Percentiles rank a stretch among this genome's conserved stretches.
Evolutionary conservation across 148 eudicot genomes (phyloP).

Genomic region (Rheum nobile): DNA sequence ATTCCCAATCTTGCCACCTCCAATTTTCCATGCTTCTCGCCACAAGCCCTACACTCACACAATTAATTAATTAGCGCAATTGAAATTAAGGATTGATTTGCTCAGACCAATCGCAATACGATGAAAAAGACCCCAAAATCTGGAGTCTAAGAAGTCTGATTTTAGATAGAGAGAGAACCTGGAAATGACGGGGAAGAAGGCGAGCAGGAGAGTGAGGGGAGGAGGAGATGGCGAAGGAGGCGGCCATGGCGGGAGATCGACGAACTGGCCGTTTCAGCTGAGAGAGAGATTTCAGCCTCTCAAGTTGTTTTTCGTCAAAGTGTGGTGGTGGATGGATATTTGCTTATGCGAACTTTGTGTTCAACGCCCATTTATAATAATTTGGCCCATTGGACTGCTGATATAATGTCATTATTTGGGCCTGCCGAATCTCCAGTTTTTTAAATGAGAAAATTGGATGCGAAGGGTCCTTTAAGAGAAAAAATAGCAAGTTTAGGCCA

Average conservation of each 20-base stretch:
- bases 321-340: neutral
- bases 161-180: conserved; percentile 10
- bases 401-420: too few species aligned
- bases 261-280: neutral
- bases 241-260: conserved; percentile 19
- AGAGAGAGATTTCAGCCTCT: conserved; percentile 3
- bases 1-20: neutral
- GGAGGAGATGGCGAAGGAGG: conserved; percentile 22
- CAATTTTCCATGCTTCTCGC: neutral
- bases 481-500: too few species aligned
- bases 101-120: neutral
- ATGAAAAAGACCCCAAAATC: neutral
- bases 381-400: neutral
- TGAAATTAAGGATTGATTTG: neutral
- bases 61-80: neutral
- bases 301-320: neutral
- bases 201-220: conserved; percentile 12
- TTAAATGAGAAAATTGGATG: too few species aligned
- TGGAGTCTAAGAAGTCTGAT: neutral
- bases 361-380: neutral
- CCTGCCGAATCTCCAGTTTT: too few species aligned
- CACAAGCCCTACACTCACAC: neutral
- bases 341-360: neutral
- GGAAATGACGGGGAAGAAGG: conserved; percentile 10
- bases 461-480: too few species aligned